phyloP scores from a whole-genome alignment of 148 eudicot genomes.

The Amaranthus palmeri region DNA sequence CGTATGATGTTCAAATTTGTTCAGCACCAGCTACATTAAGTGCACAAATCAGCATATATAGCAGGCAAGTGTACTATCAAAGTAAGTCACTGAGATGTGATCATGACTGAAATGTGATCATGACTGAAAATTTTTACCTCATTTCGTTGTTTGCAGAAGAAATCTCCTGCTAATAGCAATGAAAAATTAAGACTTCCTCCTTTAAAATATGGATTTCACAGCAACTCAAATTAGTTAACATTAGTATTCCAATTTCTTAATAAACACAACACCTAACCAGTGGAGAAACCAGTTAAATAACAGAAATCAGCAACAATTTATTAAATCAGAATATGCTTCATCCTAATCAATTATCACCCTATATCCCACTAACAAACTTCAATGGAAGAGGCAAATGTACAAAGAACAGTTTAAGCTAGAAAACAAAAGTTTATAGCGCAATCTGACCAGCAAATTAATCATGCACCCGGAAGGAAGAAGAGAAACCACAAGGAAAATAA shows the following conservation, averaged over 20 bases:
- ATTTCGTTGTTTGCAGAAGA: constrained; percentile 72
- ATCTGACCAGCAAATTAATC: not conserved
- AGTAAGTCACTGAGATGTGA: too few species aligned
- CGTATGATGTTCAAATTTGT: too few species aligned
- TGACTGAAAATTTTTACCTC: constrained; percentile 46
- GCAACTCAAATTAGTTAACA: not conserved
- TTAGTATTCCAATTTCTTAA: not conserved
- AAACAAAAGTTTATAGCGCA: not conserved
- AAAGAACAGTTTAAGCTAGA: not conserved
- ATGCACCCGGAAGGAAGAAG: not conserved
- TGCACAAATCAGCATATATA: too few species aligned
- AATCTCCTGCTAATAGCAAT: constrained; percentile 48
- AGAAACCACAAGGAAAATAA: not conserved
- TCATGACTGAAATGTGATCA: too few species aligned
- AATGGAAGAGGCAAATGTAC: not conserved
- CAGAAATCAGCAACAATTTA: not conserved
- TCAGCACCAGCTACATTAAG: too few species aligned
- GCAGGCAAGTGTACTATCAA: too few species aligned
- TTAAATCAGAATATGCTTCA: not conserved
- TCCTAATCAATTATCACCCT: not conserved
- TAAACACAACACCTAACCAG: not conserved
- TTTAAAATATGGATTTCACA: not conserved
- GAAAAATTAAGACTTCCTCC: constrained; percentile 10
- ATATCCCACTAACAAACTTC: not conserved
- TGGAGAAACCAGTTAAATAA: not conserved